A percentile compares a stretch with the other conserved stretches of the same genome.
Evolutionary conservation across 2,329 filamentous ascomycete genomes (phyloP).

Genomic region (Diplodia mutila): DNA sequence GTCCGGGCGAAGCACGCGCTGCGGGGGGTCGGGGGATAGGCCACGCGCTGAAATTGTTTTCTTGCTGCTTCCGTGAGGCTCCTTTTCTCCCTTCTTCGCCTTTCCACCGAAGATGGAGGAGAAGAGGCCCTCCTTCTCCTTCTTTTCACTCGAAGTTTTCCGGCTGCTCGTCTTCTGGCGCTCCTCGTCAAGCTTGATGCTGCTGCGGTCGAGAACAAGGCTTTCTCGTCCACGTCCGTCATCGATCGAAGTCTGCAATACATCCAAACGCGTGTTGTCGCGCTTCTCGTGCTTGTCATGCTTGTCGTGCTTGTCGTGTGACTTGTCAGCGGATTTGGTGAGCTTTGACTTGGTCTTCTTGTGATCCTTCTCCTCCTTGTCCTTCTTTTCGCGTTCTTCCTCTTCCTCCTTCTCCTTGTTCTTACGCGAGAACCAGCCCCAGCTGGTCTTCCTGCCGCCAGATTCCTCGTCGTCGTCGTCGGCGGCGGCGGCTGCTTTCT

Average conservation of each 20-base stretch:
- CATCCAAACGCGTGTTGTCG: slow-evolving; percentile 81
- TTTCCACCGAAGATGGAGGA: slow-evolving; percentile 89
- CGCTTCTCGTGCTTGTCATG: slow-evolving; percentile 61
- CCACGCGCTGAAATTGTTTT: slow-evolving; percentile 73
- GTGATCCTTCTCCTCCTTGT: slow-evolving; percentile 47
- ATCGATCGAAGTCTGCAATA: slow-evolving; percentile 87
- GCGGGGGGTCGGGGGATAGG: slow-evolving; percentile 75
- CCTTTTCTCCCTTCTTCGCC: slow-evolving; percentile 83
- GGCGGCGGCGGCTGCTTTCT: slow-evolving; percentile 73
- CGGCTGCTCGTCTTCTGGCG: slow-evolving; percentile 78
- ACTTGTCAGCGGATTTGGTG: slow-evolving; percentile 55
- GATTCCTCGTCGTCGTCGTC: slow-evolving; percentile 67
- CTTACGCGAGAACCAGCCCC: slow-evolving; percentile 77
- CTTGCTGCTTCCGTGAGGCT: slow-evolving; percentile 64
- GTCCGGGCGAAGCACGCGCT: slow-evolving; percentile 76
- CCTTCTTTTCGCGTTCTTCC: slow-evolving; percentile 60
- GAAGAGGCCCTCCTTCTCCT: slow-evolving; percentile 92
- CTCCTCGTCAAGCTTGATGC: slow-evolving; percentile 75
- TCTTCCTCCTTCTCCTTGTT: slow-evolving; percentile 74
- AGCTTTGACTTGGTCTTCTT: slow-evolving; percentile 65
- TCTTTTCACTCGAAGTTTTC: slow-evolving; percentile 72
- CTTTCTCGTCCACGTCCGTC: slow-evolving; percentile 73
- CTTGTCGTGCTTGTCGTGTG: slow-evolving; percentile 44
- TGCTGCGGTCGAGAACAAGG: slow-evolving; percentile 79
- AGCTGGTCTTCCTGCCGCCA: slow-evolving; percentile 73